These are phyloP conservation scores for Globisporangium nagaii DNA, from an alignment of 352 stramenopile species.

Conservation along the genomic window DNA sequence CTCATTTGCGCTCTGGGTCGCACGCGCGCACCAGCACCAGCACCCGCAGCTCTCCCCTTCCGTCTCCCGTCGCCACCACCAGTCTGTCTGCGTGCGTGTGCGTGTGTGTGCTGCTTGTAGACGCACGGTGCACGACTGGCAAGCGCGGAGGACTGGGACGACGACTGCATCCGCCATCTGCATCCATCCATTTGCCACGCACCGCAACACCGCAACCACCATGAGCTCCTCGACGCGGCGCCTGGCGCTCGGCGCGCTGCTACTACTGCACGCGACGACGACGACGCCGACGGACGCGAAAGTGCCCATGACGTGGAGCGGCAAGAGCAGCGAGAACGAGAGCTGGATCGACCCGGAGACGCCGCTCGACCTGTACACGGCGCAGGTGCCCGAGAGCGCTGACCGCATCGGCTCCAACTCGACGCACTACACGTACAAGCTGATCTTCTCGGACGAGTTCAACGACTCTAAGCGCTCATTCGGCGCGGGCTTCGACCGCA, in stretches of 20 bases:
- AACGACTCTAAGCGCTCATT: constrained; percentile 92
- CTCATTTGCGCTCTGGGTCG: constrained; percentile 9
- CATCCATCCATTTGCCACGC: not conserved
- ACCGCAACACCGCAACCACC: not conserved
- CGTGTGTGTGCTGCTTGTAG: no score
- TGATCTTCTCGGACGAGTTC: constrained; percentile 98
- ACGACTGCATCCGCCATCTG: no score
- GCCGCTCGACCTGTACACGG: constrained; percentile 38
- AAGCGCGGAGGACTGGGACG: no score
- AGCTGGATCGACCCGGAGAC: constrained; percentile 83
- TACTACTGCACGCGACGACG: constrained; percentile 4
- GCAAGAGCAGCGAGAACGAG: constrained; percentile 35
- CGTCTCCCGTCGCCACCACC: not conserved
- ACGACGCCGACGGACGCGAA: constrained; percentile 12
- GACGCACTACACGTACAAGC: constrained; percentile 51
- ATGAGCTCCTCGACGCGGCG: constrained; percentile 13
- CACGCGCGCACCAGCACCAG: not conserved
- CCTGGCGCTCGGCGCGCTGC: constrained; percentile 15
- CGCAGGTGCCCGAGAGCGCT: constrained; percentile 34
- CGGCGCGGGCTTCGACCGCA: constrained; percentile 90
- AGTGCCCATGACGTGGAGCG: constrained; percentile 18
- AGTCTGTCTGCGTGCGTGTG: not conserved
- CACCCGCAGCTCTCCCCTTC: not conserved
- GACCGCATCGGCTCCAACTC: constrained; percentile 21
- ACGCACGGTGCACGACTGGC: not conserved